A percentile compares a stretch with the other conserved stretches of the same genome.
phyloP scores from a whole-genome alignment of 2,329 filamentous ascomycete species.

The Aciculosporium take region DNA sequence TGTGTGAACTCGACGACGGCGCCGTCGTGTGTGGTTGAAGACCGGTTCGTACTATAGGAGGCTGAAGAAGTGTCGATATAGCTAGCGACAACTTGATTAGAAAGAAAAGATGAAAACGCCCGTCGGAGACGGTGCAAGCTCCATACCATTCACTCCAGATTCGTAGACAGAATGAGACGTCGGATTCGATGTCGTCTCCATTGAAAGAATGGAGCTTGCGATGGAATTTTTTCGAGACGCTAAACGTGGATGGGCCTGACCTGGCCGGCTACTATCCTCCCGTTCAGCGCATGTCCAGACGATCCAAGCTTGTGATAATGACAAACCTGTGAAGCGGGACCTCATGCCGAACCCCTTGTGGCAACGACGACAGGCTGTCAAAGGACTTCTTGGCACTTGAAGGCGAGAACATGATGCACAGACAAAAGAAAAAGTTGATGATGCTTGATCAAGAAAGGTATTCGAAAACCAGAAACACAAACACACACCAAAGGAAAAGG shows the following conservation, averaged over 20 bases:
- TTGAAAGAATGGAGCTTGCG: conserved; percentile 75
- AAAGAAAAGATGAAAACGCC: background rate
- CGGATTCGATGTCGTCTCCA: conserved; percentile 52
- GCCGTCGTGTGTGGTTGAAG: conserved; percentile 65
- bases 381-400: conserved; percentile 47
- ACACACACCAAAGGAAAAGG: background rate
- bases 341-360: conserved; percentile 36
- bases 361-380: conserved; percentile 45
- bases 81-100: conserved; percentile 30
- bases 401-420: conserved; percentile 43
- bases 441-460: background rate
- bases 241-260: conserved; percentile 31
- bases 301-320: background rate
- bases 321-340: conserved; percentile 45
- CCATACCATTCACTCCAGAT: conserved; percentile 65
- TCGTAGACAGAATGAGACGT: conserved; percentile 48
- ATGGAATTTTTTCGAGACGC: conserved; percentile 60
- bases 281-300: conserved; percentile 9
- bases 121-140: background rate
- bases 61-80: conserved; percentile 85
- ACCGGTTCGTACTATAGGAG: conserved; percentile 79
- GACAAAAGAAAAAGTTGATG: conserved; percentile 1
- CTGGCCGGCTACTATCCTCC: conserved; percentile 25
- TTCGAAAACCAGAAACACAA: background rate
- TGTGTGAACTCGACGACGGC: conserved; percentile 56